A percentile compares a stretch with the other conserved stretches of the same genome.
phyloP scores from a whole-genome alignment of 2,329 filamentous ascomycete species.

The Rhinocladiella similis region DNA sequence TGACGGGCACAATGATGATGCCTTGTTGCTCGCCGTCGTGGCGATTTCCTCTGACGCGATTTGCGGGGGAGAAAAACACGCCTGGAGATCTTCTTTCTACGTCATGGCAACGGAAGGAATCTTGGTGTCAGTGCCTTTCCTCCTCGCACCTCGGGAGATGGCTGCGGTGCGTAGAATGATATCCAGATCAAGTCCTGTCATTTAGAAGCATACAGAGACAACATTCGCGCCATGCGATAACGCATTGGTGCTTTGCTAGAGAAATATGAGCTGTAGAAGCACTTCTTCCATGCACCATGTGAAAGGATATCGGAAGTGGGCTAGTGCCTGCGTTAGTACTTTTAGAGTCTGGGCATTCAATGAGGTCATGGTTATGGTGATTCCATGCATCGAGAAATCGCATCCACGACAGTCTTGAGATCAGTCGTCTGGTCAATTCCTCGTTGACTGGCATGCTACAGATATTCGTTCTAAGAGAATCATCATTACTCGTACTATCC shows the following conservation, averaged over 20 bases:
- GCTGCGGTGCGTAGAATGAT: no score
- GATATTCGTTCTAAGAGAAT: not conserved
- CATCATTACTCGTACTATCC: no score
- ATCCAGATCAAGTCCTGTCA: no score
- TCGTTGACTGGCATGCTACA: no score
- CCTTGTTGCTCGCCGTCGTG: not conserved
- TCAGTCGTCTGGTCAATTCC: not conserved
- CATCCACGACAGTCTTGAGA: not conserved
- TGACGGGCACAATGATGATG: not conserved
- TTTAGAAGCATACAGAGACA: no score
- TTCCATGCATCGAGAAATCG: not conserved
- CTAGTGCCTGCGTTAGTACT: not conserved
- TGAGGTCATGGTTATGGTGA: slow-evolving; percentile 10
- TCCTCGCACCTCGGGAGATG: not conserved
- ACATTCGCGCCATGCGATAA: no score
- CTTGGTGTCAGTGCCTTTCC: not conserved
- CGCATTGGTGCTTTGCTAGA: no score
- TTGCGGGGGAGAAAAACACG: slow-evolving; percentile 20
- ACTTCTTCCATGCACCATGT: no score
- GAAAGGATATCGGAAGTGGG: not conserved
- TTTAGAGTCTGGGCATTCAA: slow-evolving; percentile 7
- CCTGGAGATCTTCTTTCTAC: not conserved
- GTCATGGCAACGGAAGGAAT: not conserved
- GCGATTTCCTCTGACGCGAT: slow-evolving; percentile 12
- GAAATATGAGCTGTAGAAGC: no score